Evolutionary conservation across 345 rosid genomes (phyloP).

Genomic region (Populus simonii): DNA sequence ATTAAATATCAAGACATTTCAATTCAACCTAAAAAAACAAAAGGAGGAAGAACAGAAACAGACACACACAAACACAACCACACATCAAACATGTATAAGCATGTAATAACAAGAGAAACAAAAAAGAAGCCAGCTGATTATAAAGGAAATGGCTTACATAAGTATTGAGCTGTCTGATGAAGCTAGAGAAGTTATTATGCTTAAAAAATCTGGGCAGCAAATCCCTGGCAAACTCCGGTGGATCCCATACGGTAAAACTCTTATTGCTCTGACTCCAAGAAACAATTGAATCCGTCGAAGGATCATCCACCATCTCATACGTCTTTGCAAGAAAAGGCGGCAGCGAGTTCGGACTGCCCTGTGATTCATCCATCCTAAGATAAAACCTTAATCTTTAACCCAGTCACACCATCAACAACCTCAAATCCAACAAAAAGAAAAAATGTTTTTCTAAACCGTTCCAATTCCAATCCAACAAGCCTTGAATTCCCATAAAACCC

Average conservation of each 20-base stretch:
- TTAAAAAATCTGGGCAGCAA: conserved; percentile 87
- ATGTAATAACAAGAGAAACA: background rate
- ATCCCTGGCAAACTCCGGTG: conserved; percentile 61
- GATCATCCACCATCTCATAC: conserved; percentile 90
- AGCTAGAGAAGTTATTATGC: conserved; percentile 91
- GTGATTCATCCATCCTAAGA: conserved; percentile 65
- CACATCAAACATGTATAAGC: background rate
- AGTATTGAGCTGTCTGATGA: conserved; percentile 95
- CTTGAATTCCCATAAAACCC: conserved; percentile 14
- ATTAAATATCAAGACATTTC: conserved; percentile 14
- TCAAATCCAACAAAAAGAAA: conserved; percentile 1
- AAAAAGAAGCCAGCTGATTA: background rate
- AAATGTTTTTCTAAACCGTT: background rate
- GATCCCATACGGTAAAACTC: conserved; percentile 82
- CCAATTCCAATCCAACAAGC: background rate
- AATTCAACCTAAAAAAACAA: conserved; percentile 4
- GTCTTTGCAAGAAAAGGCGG: conserved; percentile 88
- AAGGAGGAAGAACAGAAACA: background rate
- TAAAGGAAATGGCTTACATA: conserved; percentile 49
- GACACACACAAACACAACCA: background rate
- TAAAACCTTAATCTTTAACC: conserved; percentile 4
- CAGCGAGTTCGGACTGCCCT: conserved; percentile 58
- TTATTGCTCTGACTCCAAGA: conserved; percentile 68
- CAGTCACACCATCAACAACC: conserved; percentile 8
- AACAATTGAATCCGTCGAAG: conserved; percentile 61